Evolutionary conservation across 805 yeast genomes (phyloP).

Genomic region (Blastobotrys terrestris): DNA sequence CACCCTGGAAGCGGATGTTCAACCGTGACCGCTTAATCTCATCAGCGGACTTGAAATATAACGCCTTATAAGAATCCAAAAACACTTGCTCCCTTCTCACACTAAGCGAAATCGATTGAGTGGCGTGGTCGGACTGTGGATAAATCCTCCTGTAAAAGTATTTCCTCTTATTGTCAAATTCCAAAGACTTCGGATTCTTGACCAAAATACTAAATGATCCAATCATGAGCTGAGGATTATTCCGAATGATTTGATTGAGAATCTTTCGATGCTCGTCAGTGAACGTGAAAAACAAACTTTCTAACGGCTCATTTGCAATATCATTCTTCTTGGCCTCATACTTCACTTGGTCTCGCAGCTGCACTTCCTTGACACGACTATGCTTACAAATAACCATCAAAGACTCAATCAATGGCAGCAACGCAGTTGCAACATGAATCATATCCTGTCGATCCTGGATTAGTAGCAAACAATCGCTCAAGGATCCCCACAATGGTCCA

Average conservation of each 20-base stretch:
- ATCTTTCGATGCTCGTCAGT: conserved; percentile 85
- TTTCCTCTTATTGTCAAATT: conserved; percentile 87
- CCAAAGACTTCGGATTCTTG: conserved; percentile 79
- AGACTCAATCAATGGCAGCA: conserved; percentile 83
- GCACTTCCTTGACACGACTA: conserved; percentile 55
- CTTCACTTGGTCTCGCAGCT: conserved; percentile 43
- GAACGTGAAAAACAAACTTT: conserved; percentile 72
- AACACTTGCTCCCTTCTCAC: conserved; percentile 88
- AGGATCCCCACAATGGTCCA: conserved; percentile 78
- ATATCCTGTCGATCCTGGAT: conserved; percentile 54
- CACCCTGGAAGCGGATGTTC: conserved; percentile 83
- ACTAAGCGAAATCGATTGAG: conserved; percentile 46
- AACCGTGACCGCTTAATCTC: conserved; percentile 68
- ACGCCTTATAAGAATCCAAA: conserved; percentile 77
- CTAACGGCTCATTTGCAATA: conserved; percentile 68
- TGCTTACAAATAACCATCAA: conserved; percentile 96
- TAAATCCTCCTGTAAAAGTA: conserved; percentile 76
- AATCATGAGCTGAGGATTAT: conserved; percentile 87
- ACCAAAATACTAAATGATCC: conserved; percentile 92
- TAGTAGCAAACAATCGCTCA: conserved; percentile 62
- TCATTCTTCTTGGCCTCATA: conserved; percentile 58
- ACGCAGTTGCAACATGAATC: conserved; percentile 65
- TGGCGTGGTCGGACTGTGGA: conserved; percentile 21
- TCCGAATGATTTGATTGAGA: conserved; percentile 83
- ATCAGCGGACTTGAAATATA: conserved; percentile 70